Evolutionary conservation across 768 basidiomycete genomes (phyloP).

Genomic region (Clavaria fumosa): DNA sequence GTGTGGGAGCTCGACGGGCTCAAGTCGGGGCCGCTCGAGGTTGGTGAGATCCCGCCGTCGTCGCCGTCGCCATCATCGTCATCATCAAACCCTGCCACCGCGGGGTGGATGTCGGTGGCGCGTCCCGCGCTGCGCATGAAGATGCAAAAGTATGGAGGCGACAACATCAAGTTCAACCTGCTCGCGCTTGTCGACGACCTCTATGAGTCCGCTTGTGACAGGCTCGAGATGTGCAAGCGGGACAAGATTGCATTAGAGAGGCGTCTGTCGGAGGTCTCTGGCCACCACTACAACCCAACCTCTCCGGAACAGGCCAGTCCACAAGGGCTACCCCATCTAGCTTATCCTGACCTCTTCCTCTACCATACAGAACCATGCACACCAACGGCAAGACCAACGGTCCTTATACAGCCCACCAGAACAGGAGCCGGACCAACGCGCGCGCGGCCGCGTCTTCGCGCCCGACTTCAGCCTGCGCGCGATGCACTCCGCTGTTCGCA

Average conservation of each 20-base stretch:
- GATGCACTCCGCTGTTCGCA: too few relatives aligned
- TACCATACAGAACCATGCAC: too few relatives aligned
- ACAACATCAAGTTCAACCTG: conserved; percentile 42
- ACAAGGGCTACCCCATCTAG: too few relatives aligned
- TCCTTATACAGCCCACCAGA: too few relatives aligned
- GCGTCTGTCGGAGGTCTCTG: conserved; percentile 21
- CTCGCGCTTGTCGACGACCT: conserved; percentile 42
- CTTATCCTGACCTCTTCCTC: too few relatives aligned
- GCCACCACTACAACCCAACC: too few relatives aligned
- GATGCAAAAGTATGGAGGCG: conserved; percentile 42
- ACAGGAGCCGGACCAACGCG: too few relatives aligned
- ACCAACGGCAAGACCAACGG: too few relatives aligned
- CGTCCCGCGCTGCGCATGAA: conserved; percentile 44
- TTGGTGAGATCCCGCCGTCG: conserved; percentile 32
- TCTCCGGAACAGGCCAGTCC: too few relatives aligned
- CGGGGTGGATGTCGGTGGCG: conserved; percentile 43
- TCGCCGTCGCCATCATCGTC: conserved; percentile 6
- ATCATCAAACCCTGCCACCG: conserved; percentile 1
- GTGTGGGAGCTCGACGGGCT: conserved; percentile 63
- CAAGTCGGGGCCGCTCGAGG: conserved; percentile 45
- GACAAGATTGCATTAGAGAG: conserved; percentile 32
- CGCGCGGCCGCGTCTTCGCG: too few relatives aligned
- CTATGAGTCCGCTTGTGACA: conserved; percentile 34
- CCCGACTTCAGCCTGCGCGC: too few relatives aligned
- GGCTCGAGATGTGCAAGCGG: conserved; percentile 35